Evolutionary conservation across 2,329 filamentous ascomycete species (phyloP), one percentile per base, ranked within the genome.

Genomic region (Neonectria coccinea): DNA sequence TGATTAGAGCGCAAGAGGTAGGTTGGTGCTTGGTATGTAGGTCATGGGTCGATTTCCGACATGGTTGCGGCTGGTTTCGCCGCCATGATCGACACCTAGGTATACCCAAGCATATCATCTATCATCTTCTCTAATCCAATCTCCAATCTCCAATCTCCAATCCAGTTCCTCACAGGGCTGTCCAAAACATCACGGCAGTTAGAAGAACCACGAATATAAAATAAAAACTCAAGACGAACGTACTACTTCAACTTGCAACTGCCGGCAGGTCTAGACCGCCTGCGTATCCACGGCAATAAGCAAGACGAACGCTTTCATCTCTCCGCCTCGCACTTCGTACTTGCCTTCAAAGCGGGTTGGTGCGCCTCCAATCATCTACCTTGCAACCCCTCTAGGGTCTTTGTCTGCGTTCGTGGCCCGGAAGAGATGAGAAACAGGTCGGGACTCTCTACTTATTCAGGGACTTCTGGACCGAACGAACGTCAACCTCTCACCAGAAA

Each of bases 281-380:
- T 52, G 25, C 64, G 59, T 27, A 64, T 60, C 53, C 54, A 48
- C 53, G 45, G 44, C 62, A 71, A 72, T 71, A 65, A 67, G 68
- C 70, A 67, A 73, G 68, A 65, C 65, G 56, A 57, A 48, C 45
- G 52, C 29, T 11, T 42, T 42, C 39, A 42, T 42, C n/a, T 20
- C 54, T 55, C 9, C n/a, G 10, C 31, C 66, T 61, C 50, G 25
- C 62, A 56, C 60, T 55, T 53, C 52, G 50, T 59, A 48, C 25
- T 57, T 25, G 44, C 22, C 61, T 57, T 25, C 16, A 48, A 58
- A 58, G 48, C 25, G 50, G 60, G 42, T 31, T 48, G 45, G 39
- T 51, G 27, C 55, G 55, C 55, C 55, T 55, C 55, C 9, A 18
- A 20, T 20, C 39, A 18, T 42, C 36, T 39, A n/a, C 36, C 14